These are phyloP conservation scores for Elaphomyces granulatus DNA, from an alignment of 495 filamentous ascomycete genomes.

Conservation along the genomic window DNA sequence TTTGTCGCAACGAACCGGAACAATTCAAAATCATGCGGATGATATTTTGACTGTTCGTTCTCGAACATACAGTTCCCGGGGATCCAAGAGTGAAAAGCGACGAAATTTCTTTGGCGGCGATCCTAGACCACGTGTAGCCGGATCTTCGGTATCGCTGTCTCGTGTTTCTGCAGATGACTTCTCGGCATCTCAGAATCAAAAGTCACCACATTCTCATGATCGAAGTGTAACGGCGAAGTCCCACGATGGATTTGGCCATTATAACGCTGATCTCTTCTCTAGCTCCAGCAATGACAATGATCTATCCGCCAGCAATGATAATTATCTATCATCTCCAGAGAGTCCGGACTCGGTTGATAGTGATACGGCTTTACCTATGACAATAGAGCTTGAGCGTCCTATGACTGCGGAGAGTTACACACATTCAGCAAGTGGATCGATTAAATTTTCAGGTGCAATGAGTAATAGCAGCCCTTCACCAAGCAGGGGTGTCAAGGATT, in stretches of 20 bases:
- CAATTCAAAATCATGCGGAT: conserved; percentile 16
- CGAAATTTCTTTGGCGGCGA: conserved; percentile 31
- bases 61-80: conserved; percentile 24
- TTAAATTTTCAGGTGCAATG: background rate
- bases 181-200: conserved; percentile 14
- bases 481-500: conserved; percentile 25
- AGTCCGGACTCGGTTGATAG: conserved; percentile 1
- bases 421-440: conserved; percentile 1
- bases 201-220: conserved; percentile 2
- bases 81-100: conserved; percentile 20
- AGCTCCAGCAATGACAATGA: background rate
- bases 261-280: background rate
- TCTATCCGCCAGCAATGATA: background rate
- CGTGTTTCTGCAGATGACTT: conserved; percentile 14
- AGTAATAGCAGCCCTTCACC: conserved; percentile 4
- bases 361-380: conserved; percentile 4
- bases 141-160: background rate
- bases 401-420: conserved; percentile 2
- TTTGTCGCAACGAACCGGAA: background rate
- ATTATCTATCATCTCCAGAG: background rate
- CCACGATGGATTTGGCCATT: conserved; percentile 8
- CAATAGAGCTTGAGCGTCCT: conserved; percentile 3
- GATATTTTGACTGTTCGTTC: conserved; percentile 33
- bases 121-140: conserved; percentile 13
- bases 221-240: conserved; percentile 2